phyloP scores from a whole-genome alignment of 106 monocot genomes.

The Posidonia australis region DNA sequence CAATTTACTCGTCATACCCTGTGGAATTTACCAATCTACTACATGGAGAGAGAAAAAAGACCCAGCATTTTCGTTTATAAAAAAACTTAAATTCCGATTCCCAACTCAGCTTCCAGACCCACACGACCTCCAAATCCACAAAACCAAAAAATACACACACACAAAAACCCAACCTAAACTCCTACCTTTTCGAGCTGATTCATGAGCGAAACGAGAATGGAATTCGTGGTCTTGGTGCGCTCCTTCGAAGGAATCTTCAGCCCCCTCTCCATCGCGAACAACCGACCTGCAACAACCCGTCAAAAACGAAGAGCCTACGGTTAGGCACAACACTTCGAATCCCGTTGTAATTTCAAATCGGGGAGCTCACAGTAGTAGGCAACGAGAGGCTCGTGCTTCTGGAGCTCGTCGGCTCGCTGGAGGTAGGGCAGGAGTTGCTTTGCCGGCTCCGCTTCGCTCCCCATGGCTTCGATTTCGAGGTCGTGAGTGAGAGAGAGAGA shows the following conservation, averaged over 20 bases:
- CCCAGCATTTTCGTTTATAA: too few species aligned
- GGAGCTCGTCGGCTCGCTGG: slow-evolving; percentile 93
- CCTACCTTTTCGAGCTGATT: slow-evolving; percentile 94
- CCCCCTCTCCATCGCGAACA: slow-evolving; percentile 87
- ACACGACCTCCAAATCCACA: not conserved
- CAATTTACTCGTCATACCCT: too few species aligned
- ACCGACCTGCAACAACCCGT: slow-evolving; percentile 36
- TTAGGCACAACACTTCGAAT: too few species aligned
- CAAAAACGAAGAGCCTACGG: too few species aligned
- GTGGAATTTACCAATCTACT: too few species aligned
- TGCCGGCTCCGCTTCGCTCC: slow-evolving; percentile 78
- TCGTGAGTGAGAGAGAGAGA: too few species aligned
- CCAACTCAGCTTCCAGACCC: not conserved
- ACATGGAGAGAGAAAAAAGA: too few species aligned
- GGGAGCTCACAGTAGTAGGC: slow-evolving; percentile 75
- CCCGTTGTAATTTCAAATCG: not conserved
- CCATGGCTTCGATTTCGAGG: slow-evolving; percentile 15
- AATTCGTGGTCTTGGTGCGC: slow-evolving; percentile 92
- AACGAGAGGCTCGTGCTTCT: slow-evolving; percentile 97
- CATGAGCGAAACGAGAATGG: slow-evolving; percentile 88
- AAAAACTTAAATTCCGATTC: too few species aligned
- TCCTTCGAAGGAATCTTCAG: slow-evolving; percentile 78
- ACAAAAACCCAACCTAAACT: not conserved
- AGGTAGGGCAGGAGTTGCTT: slow-evolving; percentile 84
- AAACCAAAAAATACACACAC: too few species aligned